Evolutionary conservation across 176 grass and related monocot genomes (phyloP).

Genomic region (Canna indica): DNA sequence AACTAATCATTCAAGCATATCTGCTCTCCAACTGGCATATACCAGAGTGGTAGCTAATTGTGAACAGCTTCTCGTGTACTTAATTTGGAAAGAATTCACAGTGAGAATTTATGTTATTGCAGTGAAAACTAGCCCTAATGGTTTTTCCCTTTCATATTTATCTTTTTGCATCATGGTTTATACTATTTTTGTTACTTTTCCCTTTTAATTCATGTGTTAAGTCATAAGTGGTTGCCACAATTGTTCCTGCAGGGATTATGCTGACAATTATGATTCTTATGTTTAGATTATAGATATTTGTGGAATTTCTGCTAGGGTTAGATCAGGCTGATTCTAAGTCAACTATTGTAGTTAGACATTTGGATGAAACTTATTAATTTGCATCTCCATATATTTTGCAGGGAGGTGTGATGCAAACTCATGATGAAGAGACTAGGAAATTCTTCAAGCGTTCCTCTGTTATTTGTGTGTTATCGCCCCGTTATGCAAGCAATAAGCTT

Average conservation of each 20-base stretch:
- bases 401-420: constrained; percentile 91
- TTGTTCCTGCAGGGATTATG: too few species aligned
- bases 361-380: constrained; percentile 2
- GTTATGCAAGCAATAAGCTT: constrained; percentile 89
- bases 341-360: not conserved
- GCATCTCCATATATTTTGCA: constrained; percentile 25
- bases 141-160: too few species aligned
- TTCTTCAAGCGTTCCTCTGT: constrained; percentile 98
- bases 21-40: not conserved
- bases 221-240: not conserved
- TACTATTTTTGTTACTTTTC: too few species aligned
- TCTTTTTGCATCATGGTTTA: not conserved
- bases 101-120: too few species aligned
- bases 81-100: not conserved
- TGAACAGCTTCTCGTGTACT: not conserved
- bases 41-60: not conserved
- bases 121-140: too few species aligned
- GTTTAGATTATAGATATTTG: not conserved
- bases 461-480: constrained; percentile 81
- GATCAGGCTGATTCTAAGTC: not conserved
- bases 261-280: not conserved
- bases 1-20: not conserved
- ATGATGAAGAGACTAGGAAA: constrained; percentile 90
- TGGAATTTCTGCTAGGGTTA: not conserved
- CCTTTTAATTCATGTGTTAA: too few species aligned